Evolutionary conservation across 2,329 filamentous ascomycete species (phyloP), one percentile per base, ranked within the genome.

Genomic region (Cadophora luteo-olivacea): DNA sequence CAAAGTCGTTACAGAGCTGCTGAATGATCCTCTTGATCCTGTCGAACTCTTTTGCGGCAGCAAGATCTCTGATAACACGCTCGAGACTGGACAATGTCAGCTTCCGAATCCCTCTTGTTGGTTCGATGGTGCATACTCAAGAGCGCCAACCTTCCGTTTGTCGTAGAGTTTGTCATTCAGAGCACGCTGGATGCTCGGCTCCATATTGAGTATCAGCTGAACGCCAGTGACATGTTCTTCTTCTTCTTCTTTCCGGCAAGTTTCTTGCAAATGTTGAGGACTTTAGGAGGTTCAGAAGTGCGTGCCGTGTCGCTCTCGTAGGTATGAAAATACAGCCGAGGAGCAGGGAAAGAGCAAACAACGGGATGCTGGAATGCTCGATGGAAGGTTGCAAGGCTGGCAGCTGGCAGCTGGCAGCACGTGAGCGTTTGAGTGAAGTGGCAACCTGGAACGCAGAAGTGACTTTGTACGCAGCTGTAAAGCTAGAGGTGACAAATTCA

Each of bases 111-210:
- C n/a, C 24, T 24, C 61, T 52, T 84, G 33, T 41, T 48, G 12
- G 9, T n/a, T 16, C 24, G 33, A 12, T n/a, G 48, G 19, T 60
- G 61, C 91, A 77, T 89, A 97, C 94, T 99, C 96, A 68, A 99
- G 88, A 75, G 97, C 96, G 72, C 96, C 96, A 77, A 94, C 91
- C 82, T 99, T 99, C 79, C 97, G 89, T 85, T 97, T 97, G 79
- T 99, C 96, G 81, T 99, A 99, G 78, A 98, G 91, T 87, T 97
- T 99, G 83, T 99, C 96, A 79, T 97, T 97, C 79, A 99, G 86
- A 74, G 94, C 87, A 75, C 95, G 92, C 81, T 97, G 93, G 79
- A 97, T 93, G 79, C 90, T 91, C 77, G 88, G 85, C 84, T 98
- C 95, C 94, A 98, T 97, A 76, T 71, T 74, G 72, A 67, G 29